Conservation (phyloP, 148 eudicot species). For the Fallopia convolvulus region DNA sequence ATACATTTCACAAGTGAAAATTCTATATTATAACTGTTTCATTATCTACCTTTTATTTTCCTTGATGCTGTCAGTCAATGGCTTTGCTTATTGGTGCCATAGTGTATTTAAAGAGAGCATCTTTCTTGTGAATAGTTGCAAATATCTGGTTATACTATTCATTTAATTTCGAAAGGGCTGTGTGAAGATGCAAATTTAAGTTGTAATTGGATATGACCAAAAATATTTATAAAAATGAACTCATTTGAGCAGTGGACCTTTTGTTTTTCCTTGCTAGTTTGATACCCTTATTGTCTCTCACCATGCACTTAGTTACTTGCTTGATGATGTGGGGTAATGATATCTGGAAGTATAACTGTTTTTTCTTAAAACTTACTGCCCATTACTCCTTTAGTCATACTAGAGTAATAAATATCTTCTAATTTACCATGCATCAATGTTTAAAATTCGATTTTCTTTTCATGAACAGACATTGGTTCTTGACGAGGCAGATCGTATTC, state of each 20-base stretch:
- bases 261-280: not conserved
- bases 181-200: not conserved
- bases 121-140: not conserved
- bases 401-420: not conserved
- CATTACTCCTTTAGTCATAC: not conserved
- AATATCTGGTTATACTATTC: not conserved
- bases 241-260: not conserved
- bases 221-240: not conserved
- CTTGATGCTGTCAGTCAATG: not conserved
- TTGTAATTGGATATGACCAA: not conserved
- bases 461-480: constrained; percentile 80
- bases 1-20: no score
- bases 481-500: constrained; percentile 97
- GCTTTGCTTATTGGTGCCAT: not conserved
- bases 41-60: not conserved
- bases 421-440: not conserved
- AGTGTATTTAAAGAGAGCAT: not conserved
- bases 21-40: no score
- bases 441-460: not conserved
- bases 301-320: not conserved
- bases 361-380: not conserved
- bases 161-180: not conserved
- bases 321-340: not conserved
- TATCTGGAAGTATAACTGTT: not conserved
- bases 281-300: not conserved